phyloP scores from a whole-genome alignment of 225 moss, liverwort and hornwort genomes.

The Sphagnum tenellum region DNA sequence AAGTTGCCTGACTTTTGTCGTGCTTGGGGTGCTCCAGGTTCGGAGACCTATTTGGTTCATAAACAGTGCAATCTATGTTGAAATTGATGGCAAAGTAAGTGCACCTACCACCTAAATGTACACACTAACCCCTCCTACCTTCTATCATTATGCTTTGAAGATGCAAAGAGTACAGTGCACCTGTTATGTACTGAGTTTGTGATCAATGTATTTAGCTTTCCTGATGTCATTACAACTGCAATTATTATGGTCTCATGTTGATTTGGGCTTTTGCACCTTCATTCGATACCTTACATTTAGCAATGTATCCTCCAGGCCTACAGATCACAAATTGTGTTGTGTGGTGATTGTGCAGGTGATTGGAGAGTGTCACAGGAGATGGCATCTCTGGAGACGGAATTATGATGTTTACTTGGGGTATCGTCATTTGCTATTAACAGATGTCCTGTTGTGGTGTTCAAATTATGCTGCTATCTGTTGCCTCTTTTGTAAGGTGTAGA shows the following conservation, averaged over 20 bases:
- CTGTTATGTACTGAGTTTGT: slow-evolving; percentile 3
- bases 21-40: slow-evolving; percentile 26
- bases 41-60: slow-evolving; percentile 78
- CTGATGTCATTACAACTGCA: too few species aligned
- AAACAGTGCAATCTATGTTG: slow-evolving; percentile 85
- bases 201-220: slow-evolving; percentile 1
- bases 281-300: too few species aligned
- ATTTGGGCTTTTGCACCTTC: too few species aligned
- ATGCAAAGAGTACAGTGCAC: too few species aligned
- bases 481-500: neutral
- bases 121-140: too few species aligned
- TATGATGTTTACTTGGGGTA: slow-evolving; percentile 96
- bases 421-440: neutral
- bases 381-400: slow-evolving; percentile 93
- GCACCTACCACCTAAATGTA: neutral
- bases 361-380: slow-evolving; percentile 83
- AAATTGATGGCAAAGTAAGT: slow-evolving; percentile 67
- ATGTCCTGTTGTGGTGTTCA: too few species aligned
- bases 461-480: neutral
- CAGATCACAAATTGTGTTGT: neutral
- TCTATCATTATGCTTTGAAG: too few species aligned
- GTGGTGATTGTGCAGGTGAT: slow-evolving; percentile 43
- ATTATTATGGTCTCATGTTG: too few species aligned
- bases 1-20: too few species aligned
- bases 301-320: too few species aligned